phyloP scores from a whole-genome alignment of 1,284 basidiomycete genomes.

The Ganoderma sinense region DNA sequence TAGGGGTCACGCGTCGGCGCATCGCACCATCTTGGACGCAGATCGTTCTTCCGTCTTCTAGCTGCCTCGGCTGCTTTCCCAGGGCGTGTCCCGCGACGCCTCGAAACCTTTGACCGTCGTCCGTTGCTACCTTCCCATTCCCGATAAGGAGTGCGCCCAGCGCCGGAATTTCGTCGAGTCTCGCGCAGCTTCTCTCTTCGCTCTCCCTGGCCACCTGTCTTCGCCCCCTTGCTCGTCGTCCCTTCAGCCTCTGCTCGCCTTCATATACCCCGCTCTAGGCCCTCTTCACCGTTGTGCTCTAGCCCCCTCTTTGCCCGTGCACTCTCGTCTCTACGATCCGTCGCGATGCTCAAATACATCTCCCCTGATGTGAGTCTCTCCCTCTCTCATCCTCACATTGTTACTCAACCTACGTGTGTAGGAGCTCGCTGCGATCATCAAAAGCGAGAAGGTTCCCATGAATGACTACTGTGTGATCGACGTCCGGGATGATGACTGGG shows the following conservation, averaged over 20 bases:
- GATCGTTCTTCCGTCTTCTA: slow-evolving; percentile 4
- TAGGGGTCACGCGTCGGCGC: background rate
- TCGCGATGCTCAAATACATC: slow-evolving; percentile 40
- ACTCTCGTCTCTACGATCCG: slow-evolving; percentile 2
- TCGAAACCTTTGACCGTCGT: background rate
- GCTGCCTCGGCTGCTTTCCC: slow-evolving; percentile 1
- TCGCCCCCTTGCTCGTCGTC: background rate
- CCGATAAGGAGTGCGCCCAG: slow-evolving; percentile 25
- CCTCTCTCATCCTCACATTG: background rate
- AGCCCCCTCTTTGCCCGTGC: background rate
- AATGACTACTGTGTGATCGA: slow-evolving; percentile 80
- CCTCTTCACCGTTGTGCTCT: background rate
- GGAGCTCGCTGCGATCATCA: slow-evolving; percentile 75
- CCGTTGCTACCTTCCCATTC: slow-evolving; percentile 24
- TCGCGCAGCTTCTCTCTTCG: slow-evolving; percentile 21
- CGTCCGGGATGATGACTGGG: slow-evolving; percentile 80
- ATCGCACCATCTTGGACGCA: background rate
- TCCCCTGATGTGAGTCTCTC: slow-evolving; percentile 37
- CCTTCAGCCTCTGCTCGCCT: background rate
- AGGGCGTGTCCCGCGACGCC: background rate
- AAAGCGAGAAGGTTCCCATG: slow-evolving; percentile 59
- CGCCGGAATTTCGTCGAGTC: slow-evolving; percentile 5
- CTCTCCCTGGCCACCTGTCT: slow-evolving; percentile 11
- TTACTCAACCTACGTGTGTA: slow-evolving; percentile 37
- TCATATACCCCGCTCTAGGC: background rate